Percentiles rank a stretch among this genome's conserved stretches.
Evolutionary conservation across 2,329 filamentous ascomycete species (phyloP).

Genomic region (Fusarium nygamai): DNA sequence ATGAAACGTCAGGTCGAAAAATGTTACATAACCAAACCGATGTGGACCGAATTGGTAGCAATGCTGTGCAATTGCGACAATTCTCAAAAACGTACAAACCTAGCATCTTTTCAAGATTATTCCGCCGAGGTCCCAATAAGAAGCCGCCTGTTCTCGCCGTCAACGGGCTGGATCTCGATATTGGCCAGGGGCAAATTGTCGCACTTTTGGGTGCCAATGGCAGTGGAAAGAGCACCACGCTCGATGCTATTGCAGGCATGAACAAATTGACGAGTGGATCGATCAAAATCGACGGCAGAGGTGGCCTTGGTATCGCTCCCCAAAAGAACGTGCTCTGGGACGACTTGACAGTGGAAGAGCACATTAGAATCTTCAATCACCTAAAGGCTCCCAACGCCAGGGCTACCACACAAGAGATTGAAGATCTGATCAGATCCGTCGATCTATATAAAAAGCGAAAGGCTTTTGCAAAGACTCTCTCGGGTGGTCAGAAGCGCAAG

Average conservation of each 20-base stretch:
- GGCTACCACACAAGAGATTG: conserved; percentile 68
- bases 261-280: conserved; percentile 79
- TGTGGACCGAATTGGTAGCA: conserved; percentile 43
- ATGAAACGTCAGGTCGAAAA: conserved; percentile 69
- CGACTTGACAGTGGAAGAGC: conserved; percentile 85
- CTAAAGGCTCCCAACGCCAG: conserved; percentile 73
- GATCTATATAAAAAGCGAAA: conserved; percentile 80
- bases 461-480: conserved; percentile 79
- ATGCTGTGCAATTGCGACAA: conserved; percentile 74
- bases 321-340: conserved; percentile 97
- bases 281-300: conserved; percentile 80
- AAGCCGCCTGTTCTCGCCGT: conserved; percentile 80
- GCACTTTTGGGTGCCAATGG: conserved; percentile 90
- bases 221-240: conserved; percentile 87
- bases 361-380: conserved; percentile 83
- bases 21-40: conserved; percentile 52
- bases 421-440: conserved; percentile 72
- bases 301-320: conserved; percentile 86
- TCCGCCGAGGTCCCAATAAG: conserved; percentile 53
- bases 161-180: conserved; percentile 74
- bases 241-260: conserved; percentile 87
- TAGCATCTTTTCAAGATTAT: conserved; percentile 65
- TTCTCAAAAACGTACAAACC: conserved; percentile 85
- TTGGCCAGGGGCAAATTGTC: conserved; percentile 82
- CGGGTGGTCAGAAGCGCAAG: conserved; percentile 92